Conservation (phyloP, 192 early-diverging fungal species). For the Entomortierella beljakovae region DNA sequence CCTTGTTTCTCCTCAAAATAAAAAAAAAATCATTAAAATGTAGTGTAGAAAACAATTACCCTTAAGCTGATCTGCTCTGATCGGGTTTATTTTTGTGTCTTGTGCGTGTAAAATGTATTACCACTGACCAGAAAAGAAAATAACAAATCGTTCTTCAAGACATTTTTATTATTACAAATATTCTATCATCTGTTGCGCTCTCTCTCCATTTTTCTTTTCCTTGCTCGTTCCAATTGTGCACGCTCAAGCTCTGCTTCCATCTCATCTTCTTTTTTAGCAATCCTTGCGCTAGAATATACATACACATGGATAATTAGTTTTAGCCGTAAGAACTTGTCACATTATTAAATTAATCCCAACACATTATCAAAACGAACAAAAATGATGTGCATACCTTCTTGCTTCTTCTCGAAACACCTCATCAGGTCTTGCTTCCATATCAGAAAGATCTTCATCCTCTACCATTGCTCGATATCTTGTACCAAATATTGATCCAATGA, state of each 20-base stretch:
- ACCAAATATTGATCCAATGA: conserved; percentile 29
- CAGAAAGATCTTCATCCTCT: conserved; percentile 40
- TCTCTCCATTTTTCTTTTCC: conserved; percentile 23
- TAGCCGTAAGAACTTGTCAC: neutral
- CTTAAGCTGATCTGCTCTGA: too few species aligned
- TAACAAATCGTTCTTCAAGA: too few species aligned
- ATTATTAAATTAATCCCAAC: neutral
- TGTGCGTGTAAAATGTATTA: too few species aligned
- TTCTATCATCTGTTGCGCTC: neutral
- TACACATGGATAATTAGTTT: neutral
- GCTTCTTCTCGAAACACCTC: conserved; percentile 52
- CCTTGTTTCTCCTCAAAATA: too few species aligned
- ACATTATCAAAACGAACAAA: neutral
- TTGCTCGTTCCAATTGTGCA: conserved; percentile 16
- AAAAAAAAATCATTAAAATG: too few species aligned
- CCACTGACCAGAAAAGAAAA: too few species aligned
- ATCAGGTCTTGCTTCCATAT: conserved; percentile 46
- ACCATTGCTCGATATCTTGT: conserved; percentile 24
- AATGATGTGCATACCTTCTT: conserved; percentile 30
- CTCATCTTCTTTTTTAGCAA: conserved; percentile 42
- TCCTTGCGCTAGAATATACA: conserved; percentile 31
- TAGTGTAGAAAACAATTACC: too few species aligned
- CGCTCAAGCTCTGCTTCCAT: conserved; percentile 40
- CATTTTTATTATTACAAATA: too few species aligned
- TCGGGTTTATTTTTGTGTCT: too few species aligned